These are phyloP conservation scores for Brassica napus DNA, from an alignment of 345 rosid genomes.

Conservation along the genomic window Da-Ae NC_063439.1:28814001-28814500, in stretches of 20 bases:
- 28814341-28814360: constrained; percentile 50
- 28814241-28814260: background rate
- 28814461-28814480: background rate
- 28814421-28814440: background rate
- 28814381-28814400: constrained; percentile 49
- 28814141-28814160: constrained; percentile 68
- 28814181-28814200: constrained; percentile 69
- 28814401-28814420: constrained; percentile 63
- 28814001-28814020: too few species aligned
- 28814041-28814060: constrained; percentile 20
- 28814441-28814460: background rate
- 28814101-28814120: constrained; percentile 81
- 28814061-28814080: constrained; percentile 58
- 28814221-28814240: background rate
- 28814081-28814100: constrained; percentile 71
- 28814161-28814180: constrained; percentile 52
- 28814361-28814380: constrained; percentile 51
- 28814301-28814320: constrained; percentile 68
- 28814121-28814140: constrained; percentile 86
- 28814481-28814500: background rate
- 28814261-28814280: background rate
- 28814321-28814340: constrained; percentile 49
- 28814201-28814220: constrained; percentile 41
- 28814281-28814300: background rate
- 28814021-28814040: background rate